Conservation (phyloP, 1,139 yeast genomes). For the Pneumocystis canis region DNA sequence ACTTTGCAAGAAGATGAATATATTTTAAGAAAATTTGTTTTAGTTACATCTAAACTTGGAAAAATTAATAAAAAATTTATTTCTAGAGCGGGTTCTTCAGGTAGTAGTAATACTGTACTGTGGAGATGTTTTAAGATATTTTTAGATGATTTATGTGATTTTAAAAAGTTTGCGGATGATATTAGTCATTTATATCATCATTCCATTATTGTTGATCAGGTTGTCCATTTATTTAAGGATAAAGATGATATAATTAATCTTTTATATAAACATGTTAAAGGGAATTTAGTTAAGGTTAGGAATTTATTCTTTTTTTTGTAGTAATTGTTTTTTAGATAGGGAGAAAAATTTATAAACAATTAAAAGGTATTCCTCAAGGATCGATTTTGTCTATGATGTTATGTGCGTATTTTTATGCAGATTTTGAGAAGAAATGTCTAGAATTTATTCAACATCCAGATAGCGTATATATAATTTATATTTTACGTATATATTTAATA, state of each 20-base stretch:
- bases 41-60: constrained; percentile 4
- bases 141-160: constrained; percentile 2
- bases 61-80: constrained; percentile 2
- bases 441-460: constrained; percentile 21
- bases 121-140: not conserved
- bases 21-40: constrained; percentile 9
- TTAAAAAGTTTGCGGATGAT: constrained; percentile 4
- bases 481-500: not conserved
- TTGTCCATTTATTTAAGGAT: constrained; percentile 6
- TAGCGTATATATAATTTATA: constrained; percentile 22
- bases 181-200: constrained; percentile 4
- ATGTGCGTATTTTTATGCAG: constrained; percentile 62
- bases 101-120: not conserved
- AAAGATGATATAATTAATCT: constrained; percentile 12
- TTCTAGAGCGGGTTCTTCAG: constrained; percentile 4
- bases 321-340: constrained; percentile 17
- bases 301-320: not conserved
- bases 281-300: constrained; percentile 25
- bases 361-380: constrained; percentile 75
- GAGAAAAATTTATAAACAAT: constrained; percentile 31
- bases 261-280: constrained; percentile 29
- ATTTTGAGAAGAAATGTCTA: constrained; percentile 38
- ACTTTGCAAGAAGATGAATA: constrained; percentile 9
- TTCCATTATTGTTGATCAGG: constrained; percentile 8
- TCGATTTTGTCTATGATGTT: constrained; percentile 60